phyloP scores from a whole-genome alignment of 2,329 filamentous ascomycete species.

The Fusarium multiceps region DNA sequence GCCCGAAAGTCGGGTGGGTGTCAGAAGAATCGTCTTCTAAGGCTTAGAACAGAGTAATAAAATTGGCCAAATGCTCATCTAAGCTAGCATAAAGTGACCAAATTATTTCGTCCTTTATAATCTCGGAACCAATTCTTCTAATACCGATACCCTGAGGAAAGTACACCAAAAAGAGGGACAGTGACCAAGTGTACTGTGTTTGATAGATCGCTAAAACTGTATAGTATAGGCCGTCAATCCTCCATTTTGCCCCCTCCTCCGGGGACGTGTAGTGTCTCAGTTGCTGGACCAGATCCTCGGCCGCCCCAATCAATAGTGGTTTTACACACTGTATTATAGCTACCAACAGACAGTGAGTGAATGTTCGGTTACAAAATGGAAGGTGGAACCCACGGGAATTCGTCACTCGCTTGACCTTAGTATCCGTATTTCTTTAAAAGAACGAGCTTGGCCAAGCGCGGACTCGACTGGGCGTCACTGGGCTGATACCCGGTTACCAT shows the following conservation, averaged over 20 bases:
- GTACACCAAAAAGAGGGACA: slow-evolving; percentile 1
- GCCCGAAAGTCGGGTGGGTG: background rate
- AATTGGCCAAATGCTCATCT: too few species aligned
- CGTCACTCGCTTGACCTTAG: slow-evolving; percentile 2
- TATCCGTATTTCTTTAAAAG: slow-evolving; percentile 16
- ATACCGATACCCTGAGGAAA: too few species aligned
- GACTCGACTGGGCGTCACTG: slow-evolving; percentile 42
- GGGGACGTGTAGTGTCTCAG: slow-evolving; percentile 7
- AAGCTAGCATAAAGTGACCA: too few species aligned
- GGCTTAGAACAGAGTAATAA: too few species aligned
- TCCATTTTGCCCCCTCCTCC: background rate
- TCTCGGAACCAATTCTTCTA: too few species aligned
- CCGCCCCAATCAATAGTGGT: background rate
- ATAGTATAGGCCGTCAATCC: background rate
- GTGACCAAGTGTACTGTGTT: background rate
- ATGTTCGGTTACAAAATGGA: background rate
- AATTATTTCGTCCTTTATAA: too few species aligned
- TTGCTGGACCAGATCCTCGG: background rate
- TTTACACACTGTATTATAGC: slow-evolving; percentile 31
- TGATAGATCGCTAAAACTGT: slow-evolving; percentile 13
- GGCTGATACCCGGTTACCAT: slow-evolving; percentile 48
- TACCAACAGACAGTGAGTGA: background rate
- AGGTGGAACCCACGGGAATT: slow-evolving; percentile 29
- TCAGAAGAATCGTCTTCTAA: too few species aligned
- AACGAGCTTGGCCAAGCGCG: slow-evolving; percentile 39